Base-by-base conservation (phyloP, 805 yeast species). In the Hanseniaspora pseudoguilliermondii region DNA sequence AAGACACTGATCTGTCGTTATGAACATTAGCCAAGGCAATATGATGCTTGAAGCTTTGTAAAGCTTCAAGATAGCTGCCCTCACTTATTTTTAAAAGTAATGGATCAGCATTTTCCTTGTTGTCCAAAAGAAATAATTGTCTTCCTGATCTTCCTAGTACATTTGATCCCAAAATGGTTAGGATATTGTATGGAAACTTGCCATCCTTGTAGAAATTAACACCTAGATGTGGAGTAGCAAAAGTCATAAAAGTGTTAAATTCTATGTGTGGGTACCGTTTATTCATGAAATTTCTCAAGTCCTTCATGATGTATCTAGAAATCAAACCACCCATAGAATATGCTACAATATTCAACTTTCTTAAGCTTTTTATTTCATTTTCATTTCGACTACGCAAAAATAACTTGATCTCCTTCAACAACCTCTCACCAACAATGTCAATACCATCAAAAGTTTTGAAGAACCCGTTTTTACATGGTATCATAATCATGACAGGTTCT, bases 291-390 rank as follows among this genome's bases (percentile, higher is more conserved):
- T n/a, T n/a, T 81, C 71, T 63, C 62, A 67, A 60, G 47, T 84
- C 73, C 1, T 97, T 97, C 48, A 89, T 74, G 27, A 88, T 82
- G 66, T 86, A 89, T 51, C 97, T 73, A 0, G 89, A 75, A 35
- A 91, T 80, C 38, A 90, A 69, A 0, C 97, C 97, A 23, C 97
- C 97, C 57, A 91, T 71, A 0, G 96, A 86, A 66, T 90, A 91
- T 0, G 97, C 96, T 2, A 86, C 75, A 43, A 91, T 73, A 59
- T 95, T 85, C 50, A 91, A 77, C 61, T 81, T 75, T 15, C 72
- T 69, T 62, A 78, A 68, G 25, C 18, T 48, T 5, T 21, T 41
- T 25, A 49, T 27, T 15, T 55, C 52, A 8, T 64, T 56, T 50
- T 70, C 69, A 16, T 58, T 59, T 27, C 74, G 61, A 58, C 70